These are phyloP conservation scores for Fusarium sp. DNA, from an alignment of 2,329 filamentous ascomycete species.

Conservation along the genomic window DNA sequence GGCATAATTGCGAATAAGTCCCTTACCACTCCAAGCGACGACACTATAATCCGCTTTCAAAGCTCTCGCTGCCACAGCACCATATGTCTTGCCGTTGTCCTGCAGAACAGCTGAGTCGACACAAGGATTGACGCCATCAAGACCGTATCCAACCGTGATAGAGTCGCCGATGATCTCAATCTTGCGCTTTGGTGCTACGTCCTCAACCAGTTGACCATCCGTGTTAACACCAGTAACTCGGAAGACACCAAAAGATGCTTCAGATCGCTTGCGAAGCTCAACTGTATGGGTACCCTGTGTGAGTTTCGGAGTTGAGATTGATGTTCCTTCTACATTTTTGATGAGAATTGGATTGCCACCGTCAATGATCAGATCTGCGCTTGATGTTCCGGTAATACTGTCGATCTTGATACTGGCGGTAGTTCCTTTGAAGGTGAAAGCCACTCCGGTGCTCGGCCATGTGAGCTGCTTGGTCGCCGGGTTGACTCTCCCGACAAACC, in stretches of 20 bases:
- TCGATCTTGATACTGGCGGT: conserved; percentile 48
- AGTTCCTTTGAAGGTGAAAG: conserved; percentile 53
- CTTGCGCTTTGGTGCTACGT: conserved; percentile 42
- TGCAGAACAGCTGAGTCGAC: conserved; percentile 51
- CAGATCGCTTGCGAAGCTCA: conserved; percentile 28
- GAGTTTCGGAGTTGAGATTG: conserved; percentile 1
- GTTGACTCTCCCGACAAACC: conserved; percentile 53
- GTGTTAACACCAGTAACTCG: not conserved
- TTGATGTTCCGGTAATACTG: conserved; percentile 6
- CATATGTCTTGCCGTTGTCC: conserved; percentile 54
- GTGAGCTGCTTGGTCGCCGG: conserved; percentile 53
- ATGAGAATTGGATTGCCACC: conserved; percentile 17
- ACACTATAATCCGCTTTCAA: conserved; percentile 54
- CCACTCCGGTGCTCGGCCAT: conserved; percentile 55
- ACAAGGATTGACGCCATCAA: conserved; percentile 53
- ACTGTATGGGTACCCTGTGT: conserved; percentile 24
- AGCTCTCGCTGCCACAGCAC: conserved; percentile 52
- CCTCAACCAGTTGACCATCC: conserved; percentile 33
- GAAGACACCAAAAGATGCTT: conserved; percentile 18
- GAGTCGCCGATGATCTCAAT: conserved; percentile 58
- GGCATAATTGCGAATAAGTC: conserved; percentile 52
- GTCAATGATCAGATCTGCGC: conserved; percentile 27
- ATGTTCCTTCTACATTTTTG: conserved; percentile 5
- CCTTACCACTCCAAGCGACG: conserved; percentile 57
- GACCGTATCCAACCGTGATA: conserved; percentile 56